Conservation (phyloP, 2,329 filamentous ascomycete species). For the Fusarium nygamai region DNA sequence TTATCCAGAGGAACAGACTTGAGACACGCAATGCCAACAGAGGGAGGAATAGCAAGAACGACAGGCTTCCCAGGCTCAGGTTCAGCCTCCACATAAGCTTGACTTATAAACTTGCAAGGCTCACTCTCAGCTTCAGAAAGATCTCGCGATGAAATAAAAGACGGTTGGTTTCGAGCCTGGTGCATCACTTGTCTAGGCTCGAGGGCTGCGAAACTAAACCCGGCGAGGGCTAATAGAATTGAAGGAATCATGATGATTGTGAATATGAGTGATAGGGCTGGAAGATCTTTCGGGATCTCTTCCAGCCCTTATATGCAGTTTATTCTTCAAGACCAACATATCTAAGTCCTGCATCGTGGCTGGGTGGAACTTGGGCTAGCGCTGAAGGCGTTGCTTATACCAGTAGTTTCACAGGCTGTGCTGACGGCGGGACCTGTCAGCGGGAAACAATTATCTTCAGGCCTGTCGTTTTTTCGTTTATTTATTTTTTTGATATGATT, state of each 20-base stretch:
- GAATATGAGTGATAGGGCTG: slow-evolving; percentile 2
- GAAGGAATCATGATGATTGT: slow-evolving; percentile 28
- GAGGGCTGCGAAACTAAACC: slow-evolving; percentile 28
- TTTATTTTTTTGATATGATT: background rate
- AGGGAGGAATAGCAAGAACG: slow-evolving; percentile 28
- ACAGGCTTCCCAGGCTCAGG: slow-evolving; percentile 4
- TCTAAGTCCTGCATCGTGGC: background rate
- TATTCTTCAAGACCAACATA: background rate
- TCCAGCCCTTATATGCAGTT: slow-evolving; percentile 28
- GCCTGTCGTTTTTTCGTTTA: background rate
- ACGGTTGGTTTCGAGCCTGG: slow-evolving; percentile 21
- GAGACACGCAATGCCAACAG: slow-evolving; percentile 36
- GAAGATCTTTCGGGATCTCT: background rate
- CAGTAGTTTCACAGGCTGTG: slow-evolving; percentile 5
- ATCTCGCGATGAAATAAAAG: slow-evolving; percentile 28
- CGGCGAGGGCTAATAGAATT: slow-evolving; percentile 32
- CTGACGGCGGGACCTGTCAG: background rate
- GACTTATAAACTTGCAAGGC: slow-evolving; percentile 34
- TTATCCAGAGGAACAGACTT: slow-evolving; percentile 41
- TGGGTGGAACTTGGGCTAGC: slow-evolving; percentile 10
- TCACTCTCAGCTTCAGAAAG: slow-evolving; percentile 13
- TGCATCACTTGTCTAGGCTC: slow-evolving; percentile 38
- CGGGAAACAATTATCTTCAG: background rate
- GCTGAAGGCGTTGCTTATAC: slow-evolving; percentile 2
- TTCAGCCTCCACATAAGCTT: slow-evolving; percentile 23